Conservation (phyloP, 306 rosid species). For the barrel medic (Medicago truncatula) region DNA sequence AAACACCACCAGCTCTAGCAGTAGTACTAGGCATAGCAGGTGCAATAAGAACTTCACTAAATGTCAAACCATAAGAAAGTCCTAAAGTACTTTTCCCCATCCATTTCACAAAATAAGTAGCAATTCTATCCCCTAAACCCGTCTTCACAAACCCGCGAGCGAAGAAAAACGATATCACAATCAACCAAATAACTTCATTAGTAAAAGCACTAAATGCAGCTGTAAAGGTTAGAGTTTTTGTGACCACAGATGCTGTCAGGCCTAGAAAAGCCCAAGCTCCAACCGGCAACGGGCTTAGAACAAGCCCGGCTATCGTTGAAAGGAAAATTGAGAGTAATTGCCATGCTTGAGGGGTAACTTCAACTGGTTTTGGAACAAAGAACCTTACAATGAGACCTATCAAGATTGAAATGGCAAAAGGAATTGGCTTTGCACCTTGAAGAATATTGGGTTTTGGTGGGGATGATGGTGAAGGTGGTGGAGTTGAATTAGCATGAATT, state of each 20-base stretch:
- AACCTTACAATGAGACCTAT: constrained; percentile 72
- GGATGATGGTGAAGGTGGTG: not conserved
- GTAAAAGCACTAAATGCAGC: constrained; percentile 90
- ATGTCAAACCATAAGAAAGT: constrained; percentile 78
- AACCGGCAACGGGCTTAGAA: constrained; percentile 85
- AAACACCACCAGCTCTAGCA: constrained; percentile 95
- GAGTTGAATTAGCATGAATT: constrained; percentile 52
- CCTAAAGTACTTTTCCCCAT: constrained; percentile 91
- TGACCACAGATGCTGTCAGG: constrained; percentile 63
- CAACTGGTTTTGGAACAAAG: constrained; percentile 72
- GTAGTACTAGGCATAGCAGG: constrained; percentile 99
- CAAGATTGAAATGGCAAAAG: constrained; percentile 60
- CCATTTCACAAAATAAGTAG: constrained; percentile 88
- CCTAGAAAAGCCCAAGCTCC: constrained; percentile 98
- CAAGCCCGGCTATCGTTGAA: constrained; percentile 89
- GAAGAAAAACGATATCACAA: constrained; percentile 92
- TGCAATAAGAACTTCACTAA: constrained; percentile 87
- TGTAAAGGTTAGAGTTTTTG: constrained; percentile 68
- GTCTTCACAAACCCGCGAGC: constrained; percentile 98
- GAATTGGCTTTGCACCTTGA: constrained; percentile 71
- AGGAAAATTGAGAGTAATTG: constrained; percentile 84
- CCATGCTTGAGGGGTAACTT: constrained; percentile 82
- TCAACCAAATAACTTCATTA: constrained; percentile 91
- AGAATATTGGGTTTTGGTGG: constrained; percentile 19
- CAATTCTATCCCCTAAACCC: constrained; percentile 89